These are phyloP conservation scores for Teunomyces gatunensis DNA, from an alignment of 805 yeast species.

Conservation along the genomic window DNA sequence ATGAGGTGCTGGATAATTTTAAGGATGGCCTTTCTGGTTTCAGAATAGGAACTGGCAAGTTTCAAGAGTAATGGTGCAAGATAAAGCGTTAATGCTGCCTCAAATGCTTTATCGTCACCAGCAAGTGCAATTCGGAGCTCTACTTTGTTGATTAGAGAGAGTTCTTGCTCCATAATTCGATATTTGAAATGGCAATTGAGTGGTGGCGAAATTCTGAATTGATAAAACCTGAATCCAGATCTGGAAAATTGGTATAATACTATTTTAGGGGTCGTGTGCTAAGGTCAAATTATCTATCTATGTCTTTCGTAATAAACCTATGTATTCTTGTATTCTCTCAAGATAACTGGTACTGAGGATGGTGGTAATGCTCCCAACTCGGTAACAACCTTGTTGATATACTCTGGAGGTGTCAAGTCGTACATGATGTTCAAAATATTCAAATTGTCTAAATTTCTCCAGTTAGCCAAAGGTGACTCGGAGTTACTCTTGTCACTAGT, in stretches of 20 bases:
- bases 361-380: slow-evolving; percentile 97
- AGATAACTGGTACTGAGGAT: slow-evolving; percentile 94
- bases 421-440: slow-evolving; percentile 83
- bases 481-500: slow-evolving; percentile 13
- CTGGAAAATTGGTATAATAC: not conserved
- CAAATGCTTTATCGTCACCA: slow-evolving; percentile 60
- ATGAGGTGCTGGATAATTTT: slow-evolving; percentile 65
- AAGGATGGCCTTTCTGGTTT: slow-evolving; percentile 66
- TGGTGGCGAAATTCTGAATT: slow-evolving; percentile 9
- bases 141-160: slow-evolving; percentile 66
- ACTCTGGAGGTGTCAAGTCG: slow-evolving; percentile 92
- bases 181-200: not conserved
- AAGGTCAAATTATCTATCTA: not conserved
- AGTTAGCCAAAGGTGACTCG: slow-evolving; percentile 50
- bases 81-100: slow-evolving; percentile 56
- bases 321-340: slow-evolving; percentile 79
- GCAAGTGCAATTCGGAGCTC: slow-evolving; percentile 82
- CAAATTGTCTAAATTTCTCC: slow-evolving; percentile 62
- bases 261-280: not conserved
- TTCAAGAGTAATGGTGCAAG: slow-evolving; percentile 78
- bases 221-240: too few relatives aligned
- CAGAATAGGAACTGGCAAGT: slow-evolving; percentile 63
- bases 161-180: slow-evolving; percentile 44
- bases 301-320: slow-evolving; percentile 8
- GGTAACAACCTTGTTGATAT: slow-evolving; percentile 90